Evolutionary conservation across 176 grass and related monocot genomes (phyloP), one percentile per base, ranked within the genome.

Genomic region (Lolium perenne): DNA sequence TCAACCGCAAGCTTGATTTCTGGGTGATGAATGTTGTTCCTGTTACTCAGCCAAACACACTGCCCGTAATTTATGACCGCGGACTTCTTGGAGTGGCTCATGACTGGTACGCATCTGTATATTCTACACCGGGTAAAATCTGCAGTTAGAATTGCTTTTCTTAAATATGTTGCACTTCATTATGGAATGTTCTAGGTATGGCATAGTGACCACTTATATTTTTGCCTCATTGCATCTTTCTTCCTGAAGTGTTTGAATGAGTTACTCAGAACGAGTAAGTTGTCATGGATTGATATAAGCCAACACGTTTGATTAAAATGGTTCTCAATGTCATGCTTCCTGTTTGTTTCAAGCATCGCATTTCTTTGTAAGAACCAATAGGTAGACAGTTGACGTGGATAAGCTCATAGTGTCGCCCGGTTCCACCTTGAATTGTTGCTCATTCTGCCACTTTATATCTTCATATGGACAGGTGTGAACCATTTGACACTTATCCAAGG

Each of bases 11-110:
- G 60, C 64, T 98, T 62, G 91, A 98, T 91, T 92, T 78, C 46
- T 98, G 96, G 96, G 96, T 98, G 86, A 95, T 98, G 96, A 98
- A 98, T 91, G 90, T 98, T 23, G 91, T 98, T 78, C 93, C 96
- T 83, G 75, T 89, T 61, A 94, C 74, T 53, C 90, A 86, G 32
- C 91, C 96, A 47, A 98, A 95, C 76, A 94, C 96, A 38, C 86
- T 98, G 21, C 93, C 90, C 43, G 91, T 98, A 78, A 98, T 98
- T 63, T 98, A 94, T 89, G 93, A 98, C 77, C 87, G 96, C 26
- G 95, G 93, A 77, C 96, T 98, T 94, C 76, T 98, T 85, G 96
- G 96, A 76, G 93, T 85, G 61, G 86, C 91, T 80, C 96, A 98
- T 92, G 96, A 98, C 87, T 98, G 96, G 96, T 98, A 95, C 26